Percentiles rank a stretch among this genome's conserved stretches.
These are phyloP conservation scores for Capsicum pubescens DNA, from an alignment of 257 asterid species.

Conservation along the genomic window DNA sequence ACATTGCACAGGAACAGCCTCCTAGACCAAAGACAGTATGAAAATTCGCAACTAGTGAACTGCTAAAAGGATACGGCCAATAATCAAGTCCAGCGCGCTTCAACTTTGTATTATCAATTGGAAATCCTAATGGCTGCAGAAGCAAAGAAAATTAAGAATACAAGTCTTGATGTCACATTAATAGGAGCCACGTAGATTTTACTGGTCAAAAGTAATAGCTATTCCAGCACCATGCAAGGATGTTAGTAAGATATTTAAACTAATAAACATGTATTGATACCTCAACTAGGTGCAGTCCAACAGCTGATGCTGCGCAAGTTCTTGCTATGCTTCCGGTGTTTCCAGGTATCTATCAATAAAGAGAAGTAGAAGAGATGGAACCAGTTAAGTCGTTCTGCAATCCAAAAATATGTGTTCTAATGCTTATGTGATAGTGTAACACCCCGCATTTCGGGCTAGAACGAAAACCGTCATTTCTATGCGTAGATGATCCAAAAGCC, in stretches of 20 bases:
- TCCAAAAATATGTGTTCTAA: constrained; percentile 27
- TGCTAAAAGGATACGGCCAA: constrained; percentile 93
- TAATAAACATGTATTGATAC: constrained; percentile 39
- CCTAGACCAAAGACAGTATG: background rate
- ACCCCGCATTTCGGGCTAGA: too few relatives aligned
- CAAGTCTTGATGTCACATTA: constrained; percentile 23
- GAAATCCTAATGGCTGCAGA: constrained; percentile 90
- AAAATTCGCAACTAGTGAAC: background rate
- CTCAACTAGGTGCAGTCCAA: constrained; percentile 88
- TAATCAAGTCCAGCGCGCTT: constrained; percentile 98
- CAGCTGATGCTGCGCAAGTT: constrained; percentile 95
- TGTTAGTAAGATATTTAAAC: background rate
- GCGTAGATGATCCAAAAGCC: too few relatives aligned
- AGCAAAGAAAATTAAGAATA: constrained; percentile 28
- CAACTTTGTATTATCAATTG: constrained; percentile 78
- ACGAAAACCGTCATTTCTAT: too few relatives aligned
- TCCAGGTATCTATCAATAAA: constrained; percentile 78
- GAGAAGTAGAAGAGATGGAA: constrained; percentile 40
- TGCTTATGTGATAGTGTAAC: background rate
- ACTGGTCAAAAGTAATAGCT: background rate
- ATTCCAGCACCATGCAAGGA: background rate
- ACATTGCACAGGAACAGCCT: background rate
- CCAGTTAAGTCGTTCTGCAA: constrained; percentile 30
- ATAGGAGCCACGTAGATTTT: constrained; percentile 11
- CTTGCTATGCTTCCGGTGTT: constrained; percentile 95